Conservation (phyloP, 202 grass and related monocot species). For the Bolboschoenoplectus hybrid region DNA sequence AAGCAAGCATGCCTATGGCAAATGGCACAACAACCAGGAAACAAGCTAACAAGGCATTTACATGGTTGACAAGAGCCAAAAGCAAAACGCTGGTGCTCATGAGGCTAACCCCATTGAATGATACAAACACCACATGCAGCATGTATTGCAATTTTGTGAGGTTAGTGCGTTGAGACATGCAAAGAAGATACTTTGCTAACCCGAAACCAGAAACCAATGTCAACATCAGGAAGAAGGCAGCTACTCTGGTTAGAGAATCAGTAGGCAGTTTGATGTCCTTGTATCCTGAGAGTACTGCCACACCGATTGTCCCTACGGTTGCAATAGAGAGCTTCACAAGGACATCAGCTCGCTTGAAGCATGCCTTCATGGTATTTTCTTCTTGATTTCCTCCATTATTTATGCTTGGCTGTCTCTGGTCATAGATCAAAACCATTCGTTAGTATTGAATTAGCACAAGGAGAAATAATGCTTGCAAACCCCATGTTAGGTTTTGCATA, state of each 20-base stretch:
- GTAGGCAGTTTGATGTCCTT: slow-evolving; percentile 42
- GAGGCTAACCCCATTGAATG: slow-evolving; percentile 35
- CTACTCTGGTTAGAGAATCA: slow-evolving; percentile 29
- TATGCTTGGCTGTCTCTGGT: not conserved
- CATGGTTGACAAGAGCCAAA: slow-evolving; percentile 43
- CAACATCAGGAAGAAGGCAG: slow-evolving; percentile 23
- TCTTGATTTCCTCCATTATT: not conserved
- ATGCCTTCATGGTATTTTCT: not conserved
- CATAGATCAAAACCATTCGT: not conserved
- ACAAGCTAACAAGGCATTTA: slow-evolving; percentile 34
- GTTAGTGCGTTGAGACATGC: slow-evolving; percentile 23
- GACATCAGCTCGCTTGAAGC: slow-evolving; percentile 16
- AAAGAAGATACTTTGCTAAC: slow-evolving; percentile 39
- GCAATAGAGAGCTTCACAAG: slow-evolving; percentile 30
- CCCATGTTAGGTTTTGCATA: too few relatives aligned
- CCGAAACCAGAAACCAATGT: slow-evolving; percentile 36
- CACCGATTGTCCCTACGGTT: slow-evolving; percentile 26
- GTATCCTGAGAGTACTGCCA: slow-evolving; percentile 31
- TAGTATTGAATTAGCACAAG: too few relatives aligned
- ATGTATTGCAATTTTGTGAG: slow-evolving; percentile 32
- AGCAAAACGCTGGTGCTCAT: slow-evolving; percentile 38
- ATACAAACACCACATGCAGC: slow-evolving; percentile 35
- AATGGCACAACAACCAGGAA: slow-evolving; percentile 36
- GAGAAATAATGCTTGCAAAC: too few relatives aligned
- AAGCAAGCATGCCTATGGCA: slow-evolving; percentile 42